Conservation (phyloP, 2,329 filamentous ascomycete species). For the Pseudocercospora crystallina region DNA sequence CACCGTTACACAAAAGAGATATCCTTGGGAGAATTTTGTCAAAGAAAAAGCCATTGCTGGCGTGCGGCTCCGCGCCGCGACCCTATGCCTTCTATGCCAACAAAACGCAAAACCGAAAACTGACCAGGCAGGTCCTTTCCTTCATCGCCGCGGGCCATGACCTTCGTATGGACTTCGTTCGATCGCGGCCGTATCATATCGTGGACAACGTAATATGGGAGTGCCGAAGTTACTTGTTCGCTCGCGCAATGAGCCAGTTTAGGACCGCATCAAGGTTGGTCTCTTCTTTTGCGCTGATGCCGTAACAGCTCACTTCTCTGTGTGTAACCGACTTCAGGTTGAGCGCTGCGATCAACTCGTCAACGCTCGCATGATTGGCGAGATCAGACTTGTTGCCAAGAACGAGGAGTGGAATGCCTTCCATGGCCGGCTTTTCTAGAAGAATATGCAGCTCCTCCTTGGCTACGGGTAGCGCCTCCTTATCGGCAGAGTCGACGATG, state of each 20-base stretch:
- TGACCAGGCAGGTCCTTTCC: slow-evolving; percentile 14
- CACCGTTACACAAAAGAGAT: slow-evolving; percentile 11
- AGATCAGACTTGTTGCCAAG: slow-evolving; percentile 97
- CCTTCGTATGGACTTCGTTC: slow-evolving; percentile 20
- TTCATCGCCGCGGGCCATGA: slow-evolving; percentile 17
- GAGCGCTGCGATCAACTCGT: slow-evolving; percentile 91
- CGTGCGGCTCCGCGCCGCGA: slow-evolving; percentile 32
- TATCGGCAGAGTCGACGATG: slow-evolving; percentile 94
- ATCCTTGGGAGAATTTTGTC: slow-evolving; percentile 10
- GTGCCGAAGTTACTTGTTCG: slow-evolving; percentile 58
- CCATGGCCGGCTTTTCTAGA: slow-evolving; percentile 78
- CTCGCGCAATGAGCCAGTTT: slow-evolving; percentile 91
- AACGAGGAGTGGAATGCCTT: slow-evolving; percentile 88
- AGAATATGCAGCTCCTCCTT: slow-evolving; percentile 90
- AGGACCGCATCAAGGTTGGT: slow-evolving; percentile 97
- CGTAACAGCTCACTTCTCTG: slow-evolving; percentile 96
- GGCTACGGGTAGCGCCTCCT: slow-evolving; percentile 74
- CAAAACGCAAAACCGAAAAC: slow-evolving; percentile 17
- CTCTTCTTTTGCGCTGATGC: slow-evolving; percentile 97
- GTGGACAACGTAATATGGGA: slow-evolving; percentile 14
- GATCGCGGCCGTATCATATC: slow-evolving; percentile 22
- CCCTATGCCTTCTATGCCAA: slow-evolving; percentile 24
- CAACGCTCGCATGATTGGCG: slow-evolving; percentile 83
- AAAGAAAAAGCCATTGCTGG: slow-evolving; percentile 37
- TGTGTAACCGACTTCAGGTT: slow-evolving; percentile 85